These are phyloP conservation scores for Aspergillaceae sp. DNA, from an alignment of 2,329 filamentous ascomycete genomes.

Conservation along the genomic window DNA sequence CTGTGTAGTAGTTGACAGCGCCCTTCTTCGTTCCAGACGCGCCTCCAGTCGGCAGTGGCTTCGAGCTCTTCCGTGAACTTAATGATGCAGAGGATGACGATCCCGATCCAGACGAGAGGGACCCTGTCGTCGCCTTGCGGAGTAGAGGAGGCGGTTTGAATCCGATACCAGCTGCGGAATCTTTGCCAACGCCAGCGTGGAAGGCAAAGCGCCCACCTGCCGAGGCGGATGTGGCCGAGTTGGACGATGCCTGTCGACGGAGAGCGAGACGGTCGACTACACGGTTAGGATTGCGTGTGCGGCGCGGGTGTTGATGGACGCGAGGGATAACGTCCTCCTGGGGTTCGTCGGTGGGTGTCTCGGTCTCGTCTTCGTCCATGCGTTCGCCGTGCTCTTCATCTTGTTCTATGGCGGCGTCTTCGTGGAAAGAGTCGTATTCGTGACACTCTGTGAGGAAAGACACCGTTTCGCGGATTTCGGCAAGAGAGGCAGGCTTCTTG, in stretches of 20 bases:
- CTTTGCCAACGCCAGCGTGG: constrained; percentile 14
- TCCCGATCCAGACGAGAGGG: constrained; percentile 18
- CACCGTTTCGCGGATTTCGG: constrained; percentile 73
- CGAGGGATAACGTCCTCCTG: constrained; percentile 20
- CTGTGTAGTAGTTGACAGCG: constrained; percentile 49
- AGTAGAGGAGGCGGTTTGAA: constrained; percentile 26
- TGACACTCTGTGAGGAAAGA: constrained; percentile 70
- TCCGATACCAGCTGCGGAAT: constrained; percentile 17
- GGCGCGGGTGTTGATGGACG: constrained; percentile 24
- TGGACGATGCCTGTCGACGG: constrained; percentile 38
- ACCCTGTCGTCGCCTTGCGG: constrained; percentile 23
- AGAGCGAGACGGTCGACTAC: constrained; percentile 39
- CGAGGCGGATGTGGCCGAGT: constrained; percentile 25
- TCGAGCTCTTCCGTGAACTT: constrained; percentile 15
- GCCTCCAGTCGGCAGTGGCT: constrained; percentile 20
- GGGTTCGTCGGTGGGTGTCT: constrained; percentile 10
- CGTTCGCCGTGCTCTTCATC: constrained; percentile 38
- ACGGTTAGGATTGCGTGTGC: constrained; percentile 24
- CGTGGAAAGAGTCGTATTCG: constrained; percentile 47
- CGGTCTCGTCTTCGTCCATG: constrained; percentile 12
- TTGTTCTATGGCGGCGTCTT: constrained; percentile 42
- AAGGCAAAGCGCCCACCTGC: constrained; percentile 26
- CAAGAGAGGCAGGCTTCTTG: constrained; percentile 63
- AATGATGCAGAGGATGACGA: constrained; percentile 14
- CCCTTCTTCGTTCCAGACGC: constrained; percentile 49